Percentiles rank a stretch among this genome's conserved stretches.
Conservation (phyloP, 2,329 filamentous ascomycete species). For the Emmonsia crescens region DNA sequence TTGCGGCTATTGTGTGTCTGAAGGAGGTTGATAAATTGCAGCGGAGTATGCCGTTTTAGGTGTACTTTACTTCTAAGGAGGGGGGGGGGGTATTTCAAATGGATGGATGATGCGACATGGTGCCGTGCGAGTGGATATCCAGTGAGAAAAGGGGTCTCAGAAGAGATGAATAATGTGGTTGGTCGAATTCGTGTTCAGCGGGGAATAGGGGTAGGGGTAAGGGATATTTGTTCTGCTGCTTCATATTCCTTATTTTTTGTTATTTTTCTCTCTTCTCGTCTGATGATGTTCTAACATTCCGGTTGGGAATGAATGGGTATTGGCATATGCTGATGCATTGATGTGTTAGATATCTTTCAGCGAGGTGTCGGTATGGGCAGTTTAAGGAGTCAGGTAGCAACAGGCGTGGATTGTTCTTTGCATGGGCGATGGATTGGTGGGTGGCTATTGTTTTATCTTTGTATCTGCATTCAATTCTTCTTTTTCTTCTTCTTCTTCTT, state of each 20-base stretch:
- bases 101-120: background rate
- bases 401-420: background rate
- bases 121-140: background rate
- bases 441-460: background rate
- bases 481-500: background rate
- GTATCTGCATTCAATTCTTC: background rate
- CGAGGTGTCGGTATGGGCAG: background rate
- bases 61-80: background rate
- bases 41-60: slow-evolving; percentile 6
- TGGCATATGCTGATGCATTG: background rate
- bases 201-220: background rate
- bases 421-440: background rate
- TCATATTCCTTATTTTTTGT: background rate
- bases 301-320: background rate
- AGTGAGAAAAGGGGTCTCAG: background rate
- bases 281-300: background rate
- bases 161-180: background rate
- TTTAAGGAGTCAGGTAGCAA: background rate
- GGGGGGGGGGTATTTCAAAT: background rate
- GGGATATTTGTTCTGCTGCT: background rate
- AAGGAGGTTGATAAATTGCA: slow-evolving; percentile 18
- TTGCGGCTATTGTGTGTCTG: slow-evolving; percentile 18
- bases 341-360: background rate
- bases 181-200: background rate
- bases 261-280: background rate